Evolutionary conservation across 2,329 filamentous ascomycete genomes (phyloP).

Genomic region (Cladosporium oxysporum): DNA sequence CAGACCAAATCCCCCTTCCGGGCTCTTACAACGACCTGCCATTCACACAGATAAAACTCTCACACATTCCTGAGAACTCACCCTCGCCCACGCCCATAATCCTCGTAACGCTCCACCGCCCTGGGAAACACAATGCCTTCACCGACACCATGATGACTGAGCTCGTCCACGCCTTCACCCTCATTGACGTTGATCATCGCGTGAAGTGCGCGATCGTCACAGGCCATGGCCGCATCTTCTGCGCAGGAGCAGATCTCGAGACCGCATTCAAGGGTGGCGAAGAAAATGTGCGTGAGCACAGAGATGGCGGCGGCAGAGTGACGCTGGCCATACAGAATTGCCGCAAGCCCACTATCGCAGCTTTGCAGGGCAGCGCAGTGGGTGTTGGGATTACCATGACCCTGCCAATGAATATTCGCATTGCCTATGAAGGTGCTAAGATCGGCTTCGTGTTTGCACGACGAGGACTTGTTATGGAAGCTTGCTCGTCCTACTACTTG

Average conservation of each 20-base stretch:
- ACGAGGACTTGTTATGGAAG: conserved; percentile 71
- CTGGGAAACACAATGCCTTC: conserved; percentile 68
- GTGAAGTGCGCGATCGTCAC: conserved; percentile 59
- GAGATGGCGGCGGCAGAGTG: conserved; percentile 54
- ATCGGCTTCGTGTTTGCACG: conserved; percentile 74
- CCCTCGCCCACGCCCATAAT: conserved; percentile 62
- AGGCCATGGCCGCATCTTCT: conserved; percentile 51
- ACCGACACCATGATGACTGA: conserved; percentile 64
- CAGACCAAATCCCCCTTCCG: conserved; percentile 36
- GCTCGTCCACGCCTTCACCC: conserved; percentile 55
- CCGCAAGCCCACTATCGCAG: conserved; percentile 58
- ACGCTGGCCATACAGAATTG: conserved; percentile 58
- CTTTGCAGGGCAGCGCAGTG: conserved; percentile 58
- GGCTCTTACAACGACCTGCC: conserved; percentile 43
- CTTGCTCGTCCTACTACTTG: conserved; percentile 70
- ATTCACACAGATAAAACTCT: conserved; percentile 45
- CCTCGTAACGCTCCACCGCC: conserved; percentile 65
- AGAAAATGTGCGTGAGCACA: conserved; percentile 50
- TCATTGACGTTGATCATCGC: conserved; percentile 56
- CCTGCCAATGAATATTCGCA: conserved; percentile 57
- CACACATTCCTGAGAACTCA: conserved; percentile 48
- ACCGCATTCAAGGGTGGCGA: conserved; percentile 49
- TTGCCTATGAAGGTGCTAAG: conserved; percentile 59
- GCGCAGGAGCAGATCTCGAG: conserved; percentile 59
- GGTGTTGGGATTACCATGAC: conserved; percentile 62